Evolutionary conservation across 345 rosid genomes (phyloP).

Genomic region (thale cress (Arabidopsis thaliana)): TAIR10.1 NC_003076.8:25875501-25876000

Average conservation of each 20-base stretch:
- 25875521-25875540: constrained; percentile 5
- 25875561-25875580: constrained; percentile 21
- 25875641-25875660: constrained; percentile 15
- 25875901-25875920: neutral
- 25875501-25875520: neutral
- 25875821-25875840: constrained; percentile 19
- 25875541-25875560: constrained; percentile 36
- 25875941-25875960: neutral
- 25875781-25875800: constrained; percentile 26
- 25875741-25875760: constrained; percentile 38
- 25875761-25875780: constrained; percentile 44
- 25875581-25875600: neutral
- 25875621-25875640: constrained; percentile 8
- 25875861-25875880: constrained; percentile 5
- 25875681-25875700: constrained; percentile 34
- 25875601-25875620: constrained; percentile 23
- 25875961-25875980: neutral
- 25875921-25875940: neutral
- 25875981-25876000: neutral
- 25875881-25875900: constrained; percentile 15
- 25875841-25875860: constrained; percentile 36
- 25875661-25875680: constrained; percentile 36
- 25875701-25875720: neutral
- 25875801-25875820: constrained; percentile 42
- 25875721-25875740: constrained; percentile 37